A percentile compares a stretch with the other conserved stretches of the same genome.
Conservation (phyloP, 805 yeast species). For the Candida bentonensis region DNA sequence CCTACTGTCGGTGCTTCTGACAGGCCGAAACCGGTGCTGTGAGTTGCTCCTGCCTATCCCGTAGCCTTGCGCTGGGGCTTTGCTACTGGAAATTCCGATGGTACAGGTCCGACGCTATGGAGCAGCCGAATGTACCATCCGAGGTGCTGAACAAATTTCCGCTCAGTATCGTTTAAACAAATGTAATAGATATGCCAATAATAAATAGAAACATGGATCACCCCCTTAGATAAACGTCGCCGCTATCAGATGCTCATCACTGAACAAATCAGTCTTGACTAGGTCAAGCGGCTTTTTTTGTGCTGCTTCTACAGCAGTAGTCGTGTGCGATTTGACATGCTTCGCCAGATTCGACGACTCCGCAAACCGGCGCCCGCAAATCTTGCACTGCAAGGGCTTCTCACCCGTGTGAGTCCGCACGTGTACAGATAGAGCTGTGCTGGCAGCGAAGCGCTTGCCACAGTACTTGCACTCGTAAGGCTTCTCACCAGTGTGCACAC, state of each 20-base stretch:
- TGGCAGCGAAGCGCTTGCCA: constrained; percentile 66
- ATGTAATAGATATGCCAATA: neutral
- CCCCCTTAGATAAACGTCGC: neutral
- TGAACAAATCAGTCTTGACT: neutral
- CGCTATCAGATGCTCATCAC: neutral
- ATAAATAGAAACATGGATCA: neutral
- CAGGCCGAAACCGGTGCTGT: too few species aligned
- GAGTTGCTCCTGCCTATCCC: too few species aligned
- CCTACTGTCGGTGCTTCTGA: too few species aligned
- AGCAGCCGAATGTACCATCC: too few species aligned
- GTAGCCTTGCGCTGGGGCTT: too few species aligned
- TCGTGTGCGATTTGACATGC: constrained; percentile 66
- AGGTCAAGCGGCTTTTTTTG: neutral
- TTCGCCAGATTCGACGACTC: constrained; percentile 83
- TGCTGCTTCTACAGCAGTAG: constrained; percentile 8
- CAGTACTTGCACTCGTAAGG: constrained; percentile 69
- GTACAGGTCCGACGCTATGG: too few species aligned
- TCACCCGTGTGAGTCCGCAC: constrained; percentile 80
- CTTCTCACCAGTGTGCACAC: constrained; percentile 82
- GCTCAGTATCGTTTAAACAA: too few species aligned
- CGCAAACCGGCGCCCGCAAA: constrained; percentile 72
- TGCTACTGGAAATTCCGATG: too few species aligned
- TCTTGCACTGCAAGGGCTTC: constrained; percentile 68
- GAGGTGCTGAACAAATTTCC: too few species aligned
- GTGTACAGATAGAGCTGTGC: constrained; percentile 74